Conservation (phyloP, 805 yeast species). For the Jamesozyma hellenica region DNA sequence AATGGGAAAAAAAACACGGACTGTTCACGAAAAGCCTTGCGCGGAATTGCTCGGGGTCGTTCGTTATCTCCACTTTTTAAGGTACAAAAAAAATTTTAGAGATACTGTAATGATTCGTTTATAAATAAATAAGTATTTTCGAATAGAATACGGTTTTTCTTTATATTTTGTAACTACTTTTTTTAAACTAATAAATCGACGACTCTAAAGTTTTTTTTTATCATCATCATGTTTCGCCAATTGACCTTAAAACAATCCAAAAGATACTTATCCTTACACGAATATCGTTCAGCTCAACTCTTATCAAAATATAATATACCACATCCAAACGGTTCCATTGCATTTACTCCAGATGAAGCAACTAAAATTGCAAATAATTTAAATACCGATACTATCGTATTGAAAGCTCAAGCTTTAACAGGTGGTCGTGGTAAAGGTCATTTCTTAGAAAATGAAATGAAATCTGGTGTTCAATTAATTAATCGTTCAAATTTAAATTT, state of each 20-base stretch:
- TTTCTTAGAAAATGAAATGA: conserved; percentile 77
- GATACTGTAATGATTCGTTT: too few species aligned
- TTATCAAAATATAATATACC: conserved; percentile 77
- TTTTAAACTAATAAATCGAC: too few species aligned
- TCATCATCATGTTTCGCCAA: not conserved
- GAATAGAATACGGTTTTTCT: too few species aligned
- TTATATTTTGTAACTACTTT: too few species aligned
- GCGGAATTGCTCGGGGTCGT: too few species aligned
- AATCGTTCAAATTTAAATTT: conserved; percentile 57
- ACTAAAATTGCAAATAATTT: conserved; percentile 68
- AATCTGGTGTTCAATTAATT: conserved; percentile 93
- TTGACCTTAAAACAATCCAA: conserved; percentile 3
- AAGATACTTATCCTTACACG: conserved; percentile 86
- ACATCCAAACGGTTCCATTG: conserved; percentile 86
- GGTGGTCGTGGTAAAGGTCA: conserved; percentile 99
- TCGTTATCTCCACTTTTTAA: too few species aligned
- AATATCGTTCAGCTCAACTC: conserved; percentile 86
- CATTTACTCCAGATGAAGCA: conserved; percentile 84
- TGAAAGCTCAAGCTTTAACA: conserved; percentile 97
- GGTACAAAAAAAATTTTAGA: too few species aligned
- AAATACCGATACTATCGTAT: conserved; percentile 61
- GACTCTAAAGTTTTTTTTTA: too few species aligned
- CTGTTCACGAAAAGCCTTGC: too few species aligned
- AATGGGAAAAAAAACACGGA: too few species aligned
- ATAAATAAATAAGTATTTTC: too few species aligned